phyloP scores from a whole-genome alignment of 345 rosid species.

The Physaria fendleri region DNA sequence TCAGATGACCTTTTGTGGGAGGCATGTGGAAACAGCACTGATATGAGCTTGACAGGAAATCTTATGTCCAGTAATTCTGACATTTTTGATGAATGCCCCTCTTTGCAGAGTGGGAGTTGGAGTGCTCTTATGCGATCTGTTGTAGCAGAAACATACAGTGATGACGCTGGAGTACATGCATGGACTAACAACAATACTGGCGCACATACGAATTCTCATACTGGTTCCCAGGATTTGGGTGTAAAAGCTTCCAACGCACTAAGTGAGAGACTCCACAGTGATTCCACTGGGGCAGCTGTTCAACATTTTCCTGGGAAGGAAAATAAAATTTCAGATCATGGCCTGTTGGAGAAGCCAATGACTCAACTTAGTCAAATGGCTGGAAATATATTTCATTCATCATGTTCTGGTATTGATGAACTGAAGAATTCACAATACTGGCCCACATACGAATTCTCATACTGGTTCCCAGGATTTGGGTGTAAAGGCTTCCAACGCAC shows the following conservation, averaged over 20 bases:
- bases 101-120: constrained; percentile 94
- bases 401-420: constrained; percentile 34
- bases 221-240: constrained; percentile 10
- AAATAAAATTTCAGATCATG: constrained; percentile 38
- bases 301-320: constrained; percentile 37
- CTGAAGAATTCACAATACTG: constrained; percentile 28
- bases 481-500: constrained; percentile 21
- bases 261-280: constrained; percentile 36
- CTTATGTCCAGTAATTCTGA: constrained; percentile 42
- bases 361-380: constrained; percentile 36
- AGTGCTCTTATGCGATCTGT: constrained; percentile 99
- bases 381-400: constrained; percentile 37
- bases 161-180: constrained; percentile 32
- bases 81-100: constrained; percentile 45
- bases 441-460: background rate
- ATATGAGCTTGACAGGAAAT: constrained; percentile 42
- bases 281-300: constrained; percentile 34
- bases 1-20: constrained; percentile 86
- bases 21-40: constrained; percentile 52
- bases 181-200: constrained; percentile 3
- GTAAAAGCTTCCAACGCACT: constrained; percentile 20
- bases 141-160: constrained; percentile 76
- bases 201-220: background rate
- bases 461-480: constrained; percentile 8
- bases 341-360: constrained; percentile 39